Base-by-base conservation (phyloP, 1,284 basidiomycete species). In the Rhodotorula glutinis region DNA sequence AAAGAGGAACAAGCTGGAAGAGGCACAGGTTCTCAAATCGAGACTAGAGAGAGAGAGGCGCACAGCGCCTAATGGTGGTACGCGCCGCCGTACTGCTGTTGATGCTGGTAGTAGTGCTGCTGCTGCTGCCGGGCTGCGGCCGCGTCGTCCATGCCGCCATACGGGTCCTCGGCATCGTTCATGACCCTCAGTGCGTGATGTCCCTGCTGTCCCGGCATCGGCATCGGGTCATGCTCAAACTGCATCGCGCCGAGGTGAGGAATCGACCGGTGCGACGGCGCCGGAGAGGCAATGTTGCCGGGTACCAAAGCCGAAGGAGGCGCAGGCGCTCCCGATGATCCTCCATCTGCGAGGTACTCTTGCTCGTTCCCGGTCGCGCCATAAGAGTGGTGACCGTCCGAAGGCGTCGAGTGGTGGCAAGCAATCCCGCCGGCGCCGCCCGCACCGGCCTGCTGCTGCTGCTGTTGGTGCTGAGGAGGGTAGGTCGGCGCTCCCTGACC, bases 91-190 rank as follows among this genome's bases (percentile, higher is more conserved):
- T 51, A 51, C 9, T 51, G 49, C 49, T 13, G 49, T 25, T 51
- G 47, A n/a, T 51, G 47, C 47, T 51, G 49, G 16, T 51, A 17
- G 25, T 51, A 51, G n/a, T 47, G 21, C 21, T 47, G n/a, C 33
- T 38, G 33, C 33, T 21, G 43, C 43, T 21, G 43, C 14, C 11
- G 49, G n/a, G 49, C n/a, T 25, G 9, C 47, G 23, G n/a, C n/a
- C 47, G 25, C 65, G 43, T 58, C 65, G 14, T 56, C 60, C n/a
- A 66, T 43, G 25, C 65, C 65, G 23, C 56, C 65, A 27, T 66
- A 66, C 54, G 65, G 47, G 29, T 66, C 65, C n/a, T 47, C 57
- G 23, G 27, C 53, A 16, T 62, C 59, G 16, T 66, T 66, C 29
- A 62, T 55, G 8, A 66, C 65, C 51, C 65, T 43, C 27, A 66